phyloP scores from a whole-genome alignment of 768 basidiomycete genomes.

The Filobasidium floriforme region DNA sequence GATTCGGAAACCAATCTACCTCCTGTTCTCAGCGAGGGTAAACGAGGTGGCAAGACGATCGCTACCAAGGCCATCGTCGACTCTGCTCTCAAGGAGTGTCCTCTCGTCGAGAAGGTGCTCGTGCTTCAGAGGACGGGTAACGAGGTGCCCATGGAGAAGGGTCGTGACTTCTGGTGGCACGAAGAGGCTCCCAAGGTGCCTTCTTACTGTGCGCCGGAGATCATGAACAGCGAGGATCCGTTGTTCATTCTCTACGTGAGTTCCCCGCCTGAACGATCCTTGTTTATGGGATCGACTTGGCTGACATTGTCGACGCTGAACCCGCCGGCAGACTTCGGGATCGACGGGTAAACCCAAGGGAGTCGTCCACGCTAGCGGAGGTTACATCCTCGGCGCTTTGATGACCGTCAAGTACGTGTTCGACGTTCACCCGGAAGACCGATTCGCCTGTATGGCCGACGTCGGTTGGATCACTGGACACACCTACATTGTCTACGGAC shows the following conservation, averaged over 20 bases:
- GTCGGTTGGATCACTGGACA: slow-evolving; percentile 99
- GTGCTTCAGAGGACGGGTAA: slow-evolving; percentile 83
- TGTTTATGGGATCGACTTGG: neutral
- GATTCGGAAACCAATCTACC: neutral
- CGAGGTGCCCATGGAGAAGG: slow-evolving; percentile 68
- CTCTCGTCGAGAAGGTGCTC: slow-evolving; percentile 78
- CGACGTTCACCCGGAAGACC: slow-evolving; percentile 92
- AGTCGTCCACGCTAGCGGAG: slow-evolving; percentile 59
- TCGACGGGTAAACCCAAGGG: slow-evolving; percentile 96
- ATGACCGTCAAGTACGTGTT: slow-evolving; percentile 95
- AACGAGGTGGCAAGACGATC: slow-evolving; percentile 86
- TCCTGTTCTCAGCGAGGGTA: slow-evolving; percentile 56
- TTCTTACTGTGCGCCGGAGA: slow-evolving; percentile 76
- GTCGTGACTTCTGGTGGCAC: slow-evolving; percentile 93
- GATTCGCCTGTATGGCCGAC: slow-evolving; percentile 96
- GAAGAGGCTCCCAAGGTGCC: slow-evolving; percentile 79
- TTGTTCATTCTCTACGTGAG: slow-evolving; percentile 96
- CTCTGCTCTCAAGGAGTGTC: slow-evolving; percentile 74
- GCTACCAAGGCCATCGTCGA: slow-evolving; percentile 68
- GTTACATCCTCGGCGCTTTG: slow-evolving; percentile 82
- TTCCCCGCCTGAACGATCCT: slow-evolving; percentile 25
- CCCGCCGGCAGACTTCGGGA: slow-evolving; percentile 65
- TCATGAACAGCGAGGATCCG: slow-evolving; percentile 89
- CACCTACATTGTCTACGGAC: slow-evolving; percentile 93
- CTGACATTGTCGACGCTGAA: slow-evolving; percentile 17